Base-by-base conservation (phyloP, 2,329 filamentous ascomycete species). In the Cryoendolithus antarcticus region DNA sequence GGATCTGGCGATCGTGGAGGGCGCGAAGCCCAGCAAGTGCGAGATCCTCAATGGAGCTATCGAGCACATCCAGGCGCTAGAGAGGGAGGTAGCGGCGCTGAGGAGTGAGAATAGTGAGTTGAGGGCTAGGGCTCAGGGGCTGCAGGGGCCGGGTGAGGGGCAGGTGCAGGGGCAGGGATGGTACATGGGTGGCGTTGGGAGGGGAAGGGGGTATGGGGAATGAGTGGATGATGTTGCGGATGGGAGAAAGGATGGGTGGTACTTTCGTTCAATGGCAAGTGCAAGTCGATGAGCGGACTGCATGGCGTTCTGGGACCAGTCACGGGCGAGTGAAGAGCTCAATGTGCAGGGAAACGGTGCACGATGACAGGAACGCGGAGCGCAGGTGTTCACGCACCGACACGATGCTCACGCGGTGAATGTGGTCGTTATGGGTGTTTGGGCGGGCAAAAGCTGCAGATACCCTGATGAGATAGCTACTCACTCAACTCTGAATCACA, bases 1-100 rank as follows among this genome's bases (percentile, higher is more conserved):
- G 7, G 28, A 32, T 9, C 31, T 33, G 6, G 28, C 29, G 3
- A 33, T 44, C 21, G 44, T 43, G 5, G 51, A 51, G 32, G 48
- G 47, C n/a, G 49, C 49, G 7, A 59, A 58, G 48, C 57, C 56
- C 6, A 59, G 56, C 48, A 60, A 59, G 43, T 59, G 55, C 37
- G 55, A 58, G 50, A 53, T 59, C 11, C 41, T 59, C 27, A 54
- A 53, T 28, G 55, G 55, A 6, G 55, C 56, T 4, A 55, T 59
- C 41, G 56, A 57, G 34, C 51, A 59, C 32, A 59, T 59, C 32
- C 47, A 48, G 4, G 45, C 44, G 9, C 36, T 57, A 38, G 49
- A 50, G 24, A 45, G 48, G 39, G 52, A 57, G 42, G 54, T 55
- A 15, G 35, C 40, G 24, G 45, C 39, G 8, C 37, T 59, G 35